Conservation (phyloP, 164 flowering plant species). For the Echeveria elegans region DNA sequence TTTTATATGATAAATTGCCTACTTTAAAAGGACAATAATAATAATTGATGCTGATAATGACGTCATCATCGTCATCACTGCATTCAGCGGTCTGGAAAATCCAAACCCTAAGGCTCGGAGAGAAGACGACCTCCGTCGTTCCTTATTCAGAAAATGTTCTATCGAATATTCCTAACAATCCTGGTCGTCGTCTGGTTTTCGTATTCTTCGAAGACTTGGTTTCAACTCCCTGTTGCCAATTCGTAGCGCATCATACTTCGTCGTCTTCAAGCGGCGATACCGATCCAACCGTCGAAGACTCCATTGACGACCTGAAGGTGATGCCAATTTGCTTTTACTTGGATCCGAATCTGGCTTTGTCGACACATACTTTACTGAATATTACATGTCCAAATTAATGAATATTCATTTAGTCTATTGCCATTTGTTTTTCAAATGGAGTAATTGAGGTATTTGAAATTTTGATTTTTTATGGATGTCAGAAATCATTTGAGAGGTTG, state of each 20-base stretch:
- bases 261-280: neutral
- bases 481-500: conserved; percentile 51
- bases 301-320: conserved; percentile 38
- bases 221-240: conserved; percentile 39
- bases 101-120: neutral
- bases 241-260: conserved; percentile 13
- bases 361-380: conserved; percentile 35
- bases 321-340: conserved; percentile 46
- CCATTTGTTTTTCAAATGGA: neutral
- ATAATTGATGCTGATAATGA: no score
- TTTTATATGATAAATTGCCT: no score
- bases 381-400: conserved; percentile 49
- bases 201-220: conserved; percentile 36
- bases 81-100: no score
- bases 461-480: conserved; percentile 13
- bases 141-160: neutral
- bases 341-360: conserved; percentile 47
- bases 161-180: neutral
- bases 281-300: neutral
- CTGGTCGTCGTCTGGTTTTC: conserved; percentile 12
- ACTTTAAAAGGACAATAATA: no score
- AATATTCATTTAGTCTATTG: neutral
- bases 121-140: neutral
- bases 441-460: neutral
- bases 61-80: no score